Evolutionary conservation across 2,329 filamentous ascomycete species (phyloP), one percentile per base, ranked within the genome.

Genomic region (Xylariaceae sp.): DNA sequence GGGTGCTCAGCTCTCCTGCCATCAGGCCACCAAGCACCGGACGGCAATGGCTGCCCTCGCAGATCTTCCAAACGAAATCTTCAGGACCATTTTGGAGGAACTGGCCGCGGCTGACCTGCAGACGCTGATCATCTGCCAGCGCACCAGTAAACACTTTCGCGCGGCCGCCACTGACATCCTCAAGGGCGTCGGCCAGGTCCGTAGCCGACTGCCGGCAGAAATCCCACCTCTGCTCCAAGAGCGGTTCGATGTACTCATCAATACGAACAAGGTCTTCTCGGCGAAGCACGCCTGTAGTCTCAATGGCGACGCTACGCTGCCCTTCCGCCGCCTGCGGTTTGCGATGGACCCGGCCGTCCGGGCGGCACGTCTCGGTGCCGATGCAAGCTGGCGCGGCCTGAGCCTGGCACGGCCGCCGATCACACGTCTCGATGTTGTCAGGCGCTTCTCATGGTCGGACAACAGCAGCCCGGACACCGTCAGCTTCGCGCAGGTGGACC

Each of bases 361-460:
- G 14, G 18, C 18, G 17, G 21, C 37, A 7, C 44, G 42, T 33
- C 28, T 44, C 16, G 43, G 40, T 5, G 38, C 40, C 1, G 43
- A 43, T 22, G 47, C 47, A 15, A 49, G 42, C 30, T 51, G 47
- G 47, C 43, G 42, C 18, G 14, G 28, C 14, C 33, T 51, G 21
- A 45, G 39, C 19, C 34, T 49, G 42, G 40, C n/a, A 24, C 19
- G 15, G 21, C 21, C 38, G n/a, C 45, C 48, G 18, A 45, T 51
- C n/a, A 50, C 38, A 8, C 46, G 44, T 5, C 29, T 47, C 2
- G 45, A 47, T 15, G 27, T 47, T 7, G 39, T 47, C 14, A 44
- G 42, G 29, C 37, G 31, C 35, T 44, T 40, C 28, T 40, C 38
- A 16, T 37, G 34, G 21, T 8, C 21, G 11, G 19, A 18, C 3